Percentiles rank a stretch among this genome's conserved stretches.
Conservation (phyloP, 441 rosid genomes). For the Macaranga tanarius region DNA sequence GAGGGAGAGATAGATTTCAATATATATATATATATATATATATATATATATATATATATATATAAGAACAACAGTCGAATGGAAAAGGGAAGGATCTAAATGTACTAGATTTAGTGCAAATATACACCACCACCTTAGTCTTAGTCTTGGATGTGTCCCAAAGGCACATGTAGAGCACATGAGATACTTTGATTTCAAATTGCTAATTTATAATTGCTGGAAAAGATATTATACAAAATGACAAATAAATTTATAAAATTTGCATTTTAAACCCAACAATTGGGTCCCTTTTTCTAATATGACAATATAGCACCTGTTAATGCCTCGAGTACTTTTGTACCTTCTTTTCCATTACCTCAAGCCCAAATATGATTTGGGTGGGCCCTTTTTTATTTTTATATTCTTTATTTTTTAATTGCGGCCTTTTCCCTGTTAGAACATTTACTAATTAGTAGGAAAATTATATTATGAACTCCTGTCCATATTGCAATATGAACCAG, state of each 20-base stretch:
- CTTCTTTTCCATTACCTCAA: neutral
- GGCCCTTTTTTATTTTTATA: conserved; percentile 13
- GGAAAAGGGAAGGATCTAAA: neutral
- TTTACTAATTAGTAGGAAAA: too few species aligned
- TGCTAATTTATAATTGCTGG: neutral
- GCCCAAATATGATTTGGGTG: conserved; percentile 22
- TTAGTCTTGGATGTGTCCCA: neutral
- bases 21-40: too few species aligned
- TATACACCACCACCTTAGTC: too few species aligned
- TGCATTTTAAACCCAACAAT: neutral
- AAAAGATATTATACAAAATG: too few species aligned
- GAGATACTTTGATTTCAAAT: neutral
- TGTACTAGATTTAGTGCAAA: neutral
- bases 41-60: too few species aligned
- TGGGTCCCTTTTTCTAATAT: conserved; percentile 14
- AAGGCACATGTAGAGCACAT: conserved; percentile 1
- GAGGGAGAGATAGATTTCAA: too few species aligned
- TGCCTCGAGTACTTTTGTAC: neutral
- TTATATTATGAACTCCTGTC: too few species aligned
- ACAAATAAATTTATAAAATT: too few species aligned
- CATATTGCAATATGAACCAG: too few species aligned
- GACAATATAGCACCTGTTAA: conserved; percentile 21
- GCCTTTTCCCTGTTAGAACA: too few species aligned
- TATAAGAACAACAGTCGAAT: neutral
- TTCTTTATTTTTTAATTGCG: neutral